Evolutionary conservation across 2,329 filamentous ascomycete genomes (phyloP), one percentile per base, ranked within the genome.

Genomic region (Amauroascus niger): DNA sequence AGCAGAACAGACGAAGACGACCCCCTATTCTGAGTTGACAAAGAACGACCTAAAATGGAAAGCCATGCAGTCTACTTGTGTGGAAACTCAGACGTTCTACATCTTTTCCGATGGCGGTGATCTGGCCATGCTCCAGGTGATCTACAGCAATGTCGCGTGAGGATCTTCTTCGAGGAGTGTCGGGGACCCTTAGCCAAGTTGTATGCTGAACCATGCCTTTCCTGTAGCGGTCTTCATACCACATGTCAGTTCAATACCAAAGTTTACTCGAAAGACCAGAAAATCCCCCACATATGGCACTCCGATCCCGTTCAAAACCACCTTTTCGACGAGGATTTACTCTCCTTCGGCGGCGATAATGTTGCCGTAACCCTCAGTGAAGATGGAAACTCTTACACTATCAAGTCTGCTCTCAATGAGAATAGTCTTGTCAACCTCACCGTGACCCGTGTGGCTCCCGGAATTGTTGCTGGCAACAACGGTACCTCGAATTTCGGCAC

Each of bases 121-220:
- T 59, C 71, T 90, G 59, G 87, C 79, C 51, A 80, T 95, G 71
- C 82, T 81, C 57, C 93, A 98, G 77, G 79, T 97, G 72, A 95
- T 98, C 69, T 95, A 97, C 78, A 97, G 87, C 76, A 96, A 95
- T 73, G 87, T 98, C 69, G 86, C 82, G 90, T 96, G 83, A 72
- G 84, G 14, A 30, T 14, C n/a, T n/a, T 47, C 13, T 45, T 35
- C 32, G 41, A 37, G 18, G 41, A 53, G 26, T 14, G 39, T 52
- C 54, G 32, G 18, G n/a, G 11, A 2, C 41, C 20, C 37, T 40
- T 35, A 32, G 32, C 43, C 45, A 56, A 28, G 32, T 33, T 13
- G 1, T 33, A 28, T 46, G 47, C 55, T 57, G 48, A 53, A 49
- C 44, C 49, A 26, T 52, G 55, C 54, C 39, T 53, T 28, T 35